These are phyloP conservation scores for Oenanthe sinensis DNA, from an alignment of 129 eudicot species.

Conservation along the genomic window DNA sequence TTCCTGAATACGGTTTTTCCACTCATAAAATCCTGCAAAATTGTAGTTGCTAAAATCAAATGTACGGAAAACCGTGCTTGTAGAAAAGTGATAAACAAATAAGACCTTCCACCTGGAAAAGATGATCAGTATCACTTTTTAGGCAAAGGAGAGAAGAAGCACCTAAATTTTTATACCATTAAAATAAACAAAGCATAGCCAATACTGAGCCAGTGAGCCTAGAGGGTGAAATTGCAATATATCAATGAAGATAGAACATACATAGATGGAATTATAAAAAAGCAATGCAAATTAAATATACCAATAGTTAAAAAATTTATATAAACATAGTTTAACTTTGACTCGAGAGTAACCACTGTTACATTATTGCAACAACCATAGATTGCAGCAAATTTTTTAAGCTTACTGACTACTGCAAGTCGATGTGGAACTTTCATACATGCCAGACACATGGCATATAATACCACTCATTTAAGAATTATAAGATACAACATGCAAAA, in stretches of 20 bases:
- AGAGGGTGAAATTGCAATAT: background rate
- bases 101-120: background rate
- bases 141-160: background rate
- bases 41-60: conserved; percentile 14
- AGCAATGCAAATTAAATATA: background rate
- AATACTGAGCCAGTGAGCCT: background rate
- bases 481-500: background rate
- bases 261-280: background rate
- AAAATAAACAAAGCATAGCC: background rate
- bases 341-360: background rate
- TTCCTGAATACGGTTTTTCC: conserved; percentile 83
- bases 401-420: background rate
- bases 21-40: conserved; percentile 93
- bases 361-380: background rate
- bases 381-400: background rate
- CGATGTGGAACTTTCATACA: background rate
- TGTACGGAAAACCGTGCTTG: background rate
- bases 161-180: background rate
- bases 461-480: background rate
- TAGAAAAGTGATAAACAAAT: background rate
- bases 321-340: background rate
- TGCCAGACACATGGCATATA: background rate
- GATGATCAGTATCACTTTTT: background rate
- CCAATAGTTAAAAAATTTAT: background rate
- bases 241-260: background rate